These are phyloP conservation scores for Glycine latifolia DNA, from an alignment of 306 rosid species.

Conservation along the genomic window DNA sequence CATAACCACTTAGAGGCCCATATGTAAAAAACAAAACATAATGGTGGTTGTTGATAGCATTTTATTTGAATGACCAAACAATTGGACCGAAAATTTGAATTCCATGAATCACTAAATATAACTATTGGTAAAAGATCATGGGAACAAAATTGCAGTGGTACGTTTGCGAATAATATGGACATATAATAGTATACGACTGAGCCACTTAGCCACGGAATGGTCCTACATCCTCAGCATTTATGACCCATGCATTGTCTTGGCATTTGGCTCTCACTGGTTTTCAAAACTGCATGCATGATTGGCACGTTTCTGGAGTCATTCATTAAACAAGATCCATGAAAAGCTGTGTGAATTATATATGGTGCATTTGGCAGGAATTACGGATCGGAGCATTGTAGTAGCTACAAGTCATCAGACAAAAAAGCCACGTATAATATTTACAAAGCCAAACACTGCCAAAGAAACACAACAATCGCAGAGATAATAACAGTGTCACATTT, in stretches of 20 bases:
- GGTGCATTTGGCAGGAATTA: constrained; percentile 21
- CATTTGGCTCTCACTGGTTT: constrained; percentile 13
- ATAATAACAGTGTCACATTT: constrained; percentile 6
- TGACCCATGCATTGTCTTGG: constrained; percentile 22
- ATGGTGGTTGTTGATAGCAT: background rate
- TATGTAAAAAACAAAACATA: background rate
- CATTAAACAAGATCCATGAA: constrained; percentile 25
- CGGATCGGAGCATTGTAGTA: constrained; percentile 14
- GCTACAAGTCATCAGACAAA: too few species aligned
- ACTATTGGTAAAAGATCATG: background rate
- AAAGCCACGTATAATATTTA: background rate
- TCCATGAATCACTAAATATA: background rate
- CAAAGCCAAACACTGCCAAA: background rate
- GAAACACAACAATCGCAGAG: background rate
- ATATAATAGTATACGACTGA: background rate
- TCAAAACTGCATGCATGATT: constrained; percentile 30
- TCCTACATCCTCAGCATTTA: constrained; percentile 39
- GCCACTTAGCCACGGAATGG: constrained; percentile 14
- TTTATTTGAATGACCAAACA: background rate
- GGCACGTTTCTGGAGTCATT: background rate
- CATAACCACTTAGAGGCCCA: background rate
- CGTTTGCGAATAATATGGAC: background rate
- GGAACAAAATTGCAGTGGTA: background rate
- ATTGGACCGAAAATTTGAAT: background rate
- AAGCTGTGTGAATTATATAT: background rate